Percentiles rank a stretch among this genome's conserved stretches.
phyloP scores from a whole-genome alignment of 208 protist genomes.

The Herpetomonas samuelpessoai region DNA sequence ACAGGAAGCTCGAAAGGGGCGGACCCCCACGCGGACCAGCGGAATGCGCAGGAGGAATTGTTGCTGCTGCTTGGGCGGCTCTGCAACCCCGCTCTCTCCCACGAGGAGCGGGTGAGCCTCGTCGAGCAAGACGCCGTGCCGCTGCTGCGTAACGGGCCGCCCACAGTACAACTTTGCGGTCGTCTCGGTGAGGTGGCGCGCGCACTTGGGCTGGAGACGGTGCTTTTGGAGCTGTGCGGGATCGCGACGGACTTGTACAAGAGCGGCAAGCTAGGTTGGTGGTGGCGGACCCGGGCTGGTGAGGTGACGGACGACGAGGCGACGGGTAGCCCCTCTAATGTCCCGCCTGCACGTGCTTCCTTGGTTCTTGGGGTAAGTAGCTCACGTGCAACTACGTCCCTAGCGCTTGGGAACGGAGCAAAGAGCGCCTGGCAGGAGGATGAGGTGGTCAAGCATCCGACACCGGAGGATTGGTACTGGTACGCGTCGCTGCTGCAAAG shows the following conservation, averaged over 20 bases:
- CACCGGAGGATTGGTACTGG: constrained; percentile 56
- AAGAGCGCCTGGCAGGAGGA: not conserved
- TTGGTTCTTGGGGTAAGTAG: too few species aligned
- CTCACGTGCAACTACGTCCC: too few species aligned
- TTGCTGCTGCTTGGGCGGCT: constrained; percentile 58
- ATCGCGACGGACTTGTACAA: constrained; percentile 70
- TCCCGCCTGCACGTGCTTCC: not conserved
- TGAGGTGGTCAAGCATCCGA: constrained; percentile 25
- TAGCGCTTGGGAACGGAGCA: not conserved
- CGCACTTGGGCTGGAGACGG: constrained; percentile 52
- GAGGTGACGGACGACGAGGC: not conserved
- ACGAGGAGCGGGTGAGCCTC: constrained; percentile 34
- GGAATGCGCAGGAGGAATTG: constrained; percentile 73
- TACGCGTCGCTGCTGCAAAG: constrained; percentile 57
- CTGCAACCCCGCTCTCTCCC: constrained; percentile 25
- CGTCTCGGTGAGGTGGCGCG: constrained; percentile 50
- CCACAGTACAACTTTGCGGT: constrained; percentile 72
- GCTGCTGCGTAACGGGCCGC: constrained; percentile 51
- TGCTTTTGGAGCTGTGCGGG: constrained; percentile 66
- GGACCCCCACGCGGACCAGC: not conserved
- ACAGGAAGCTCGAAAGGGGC: not conserved
- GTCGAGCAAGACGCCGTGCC: constrained; percentile 50
- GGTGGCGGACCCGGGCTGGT: constrained; percentile 21
- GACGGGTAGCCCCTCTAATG: not conserved
- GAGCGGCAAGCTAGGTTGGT: constrained; percentile 70